phyloP scores from a whole-genome alignment of 306 rosid genomes.

The Cucumis melo region DNA sequence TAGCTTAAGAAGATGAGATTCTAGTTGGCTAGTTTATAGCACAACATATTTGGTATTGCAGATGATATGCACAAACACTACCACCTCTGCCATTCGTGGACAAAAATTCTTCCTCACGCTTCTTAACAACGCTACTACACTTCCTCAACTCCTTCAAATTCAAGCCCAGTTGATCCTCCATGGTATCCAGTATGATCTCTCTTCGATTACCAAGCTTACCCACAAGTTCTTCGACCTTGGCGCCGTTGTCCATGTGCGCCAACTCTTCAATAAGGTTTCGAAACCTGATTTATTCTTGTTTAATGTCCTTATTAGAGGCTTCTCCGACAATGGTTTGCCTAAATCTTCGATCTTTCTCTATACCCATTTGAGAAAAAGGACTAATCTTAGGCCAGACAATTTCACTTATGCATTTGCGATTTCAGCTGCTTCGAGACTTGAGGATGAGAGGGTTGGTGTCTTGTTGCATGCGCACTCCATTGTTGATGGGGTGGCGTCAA shows the following conservation, averaged over 20 bases:
- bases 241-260: slow-evolving; percentile 49
- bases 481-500: slow-evolving; percentile 46
- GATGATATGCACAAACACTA: slow-evolving; percentile 24
- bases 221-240: slow-evolving; percentile 63
- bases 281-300: slow-evolving; percentile 72
- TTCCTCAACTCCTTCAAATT: slow-evolving; percentile 43
- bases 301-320: slow-evolving; percentile 66
- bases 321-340: slow-evolving; percentile 37
- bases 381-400: slow-evolving; percentile 46
- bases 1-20: neutral
- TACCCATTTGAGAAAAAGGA: slow-evolving; percentile 34
- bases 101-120: slow-evolving; percentile 38
- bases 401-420: slow-evolving; percentile 52
- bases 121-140: slow-evolving; percentile 30
- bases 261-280: slow-evolving; percentile 50
- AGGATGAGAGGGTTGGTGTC: slow-evolving; percentile 29
- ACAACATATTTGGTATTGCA: neutral
- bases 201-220: slow-evolving; percentile 69
- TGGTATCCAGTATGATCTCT: slow-evolving; percentile 54
- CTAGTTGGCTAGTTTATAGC: neutral
- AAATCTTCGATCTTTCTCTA: slow-evolving; percentile 45
- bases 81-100: slow-evolving; percentile 12
- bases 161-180: slow-evolving; percentile 68
- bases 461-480: slow-evolving; percentile 53
- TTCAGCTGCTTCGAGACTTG: slow-evolving; percentile 35